Evolutionary conservation across 2,329 filamentous ascomycete species (phyloP), one percentile per base, ranked within the genome.

Genomic region (Aureobasidium sp.): DNA sequence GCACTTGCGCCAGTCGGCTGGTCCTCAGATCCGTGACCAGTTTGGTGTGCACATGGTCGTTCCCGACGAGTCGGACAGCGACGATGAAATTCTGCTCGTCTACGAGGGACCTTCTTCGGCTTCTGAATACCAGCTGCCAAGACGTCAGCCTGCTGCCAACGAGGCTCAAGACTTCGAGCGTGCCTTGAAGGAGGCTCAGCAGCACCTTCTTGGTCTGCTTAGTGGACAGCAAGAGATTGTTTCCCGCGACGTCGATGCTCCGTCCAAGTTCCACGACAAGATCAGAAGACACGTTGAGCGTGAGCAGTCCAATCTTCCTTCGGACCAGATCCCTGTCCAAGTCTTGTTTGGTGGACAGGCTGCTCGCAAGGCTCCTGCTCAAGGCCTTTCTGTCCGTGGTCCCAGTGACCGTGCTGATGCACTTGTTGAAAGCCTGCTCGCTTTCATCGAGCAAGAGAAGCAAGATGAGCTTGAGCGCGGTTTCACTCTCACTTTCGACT

Each of bases 381-480:
- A 75, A 52, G 78, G 75, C 62, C 75, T 81, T 63, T 87, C 84
- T 48, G 82, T 97, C 64, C 88, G 90, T 64, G 93, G 93, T 26
- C 92, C 92, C 26, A 78, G 83, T 51, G 84, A 85, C 20, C 83
- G 84, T 26, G 90, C 96, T 3, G 84, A 89, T 57, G 83, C 85
- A 2, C 82, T 97, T 43, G 81, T 84, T 34, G 76, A 82, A 39
- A 94, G 92, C 78, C 85, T 96, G 60, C 76, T 84, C 63, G 84
- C 84, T 7, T 97, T 96, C 71, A 81, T 97, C 26, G 87, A 88
- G 71, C 88, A 95, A 72, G 92, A 96, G 75, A 89, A 92, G 78
- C 84, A 90, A 73, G 92, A 97, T 65, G 93, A 97, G 75, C 89
- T 94, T 72, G 93, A 97, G 77, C 89, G 93, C 64, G 92, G 90